Conservation (phyloP, 805 yeast species). For the Ogataea thermomethanolica region DNA sequence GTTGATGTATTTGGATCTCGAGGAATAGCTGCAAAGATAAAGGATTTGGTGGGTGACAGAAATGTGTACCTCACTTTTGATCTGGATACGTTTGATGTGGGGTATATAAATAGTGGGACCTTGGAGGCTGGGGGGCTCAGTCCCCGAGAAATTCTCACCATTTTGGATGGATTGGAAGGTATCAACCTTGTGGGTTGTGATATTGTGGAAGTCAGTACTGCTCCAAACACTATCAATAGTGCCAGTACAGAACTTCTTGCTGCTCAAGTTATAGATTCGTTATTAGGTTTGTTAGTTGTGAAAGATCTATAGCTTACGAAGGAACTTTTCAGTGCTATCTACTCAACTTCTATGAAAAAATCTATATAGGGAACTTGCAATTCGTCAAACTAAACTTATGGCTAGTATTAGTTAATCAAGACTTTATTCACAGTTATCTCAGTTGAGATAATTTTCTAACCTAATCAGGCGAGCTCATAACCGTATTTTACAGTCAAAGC, state of each 20-base stretch:
- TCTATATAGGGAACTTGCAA: no score
- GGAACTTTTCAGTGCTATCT: no score
- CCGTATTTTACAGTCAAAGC: conserved; percentile 8
- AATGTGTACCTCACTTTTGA: conserved; percentile 47
- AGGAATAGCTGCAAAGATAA: conserved; percentile 37
- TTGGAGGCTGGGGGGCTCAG: conserved; percentile 75
- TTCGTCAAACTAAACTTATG: no score
- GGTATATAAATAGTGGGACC: conserved; percentile 79
- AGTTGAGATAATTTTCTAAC: no score
- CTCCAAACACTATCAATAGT: conserved; percentile 58
- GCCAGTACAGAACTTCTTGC: conserved; percentile 64
- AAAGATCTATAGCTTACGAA: not conserved
- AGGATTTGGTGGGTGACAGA: conserved; percentile 33
- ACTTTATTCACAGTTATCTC: no score
- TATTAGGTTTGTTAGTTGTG: conserved; percentile 44
- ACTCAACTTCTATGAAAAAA: no score
- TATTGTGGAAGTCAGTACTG: conserved; percentile 64
- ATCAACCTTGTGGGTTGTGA: conserved; percentile 70
- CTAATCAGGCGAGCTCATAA: conserved; percentile 9
- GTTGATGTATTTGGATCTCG: conserved; percentile 39
- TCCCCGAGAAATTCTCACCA: conserved; percentile 47
- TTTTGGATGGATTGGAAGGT: conserved; percentile 54
- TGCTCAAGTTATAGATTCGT: conserved; percentile 55
- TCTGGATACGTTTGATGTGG: conserved; percentile 68
- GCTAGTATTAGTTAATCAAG: no score